Evolutionary conservation across 1,284 basidiomycete genomes (phyloP).

Genomic region (Tylopilus sp.): DNA sequence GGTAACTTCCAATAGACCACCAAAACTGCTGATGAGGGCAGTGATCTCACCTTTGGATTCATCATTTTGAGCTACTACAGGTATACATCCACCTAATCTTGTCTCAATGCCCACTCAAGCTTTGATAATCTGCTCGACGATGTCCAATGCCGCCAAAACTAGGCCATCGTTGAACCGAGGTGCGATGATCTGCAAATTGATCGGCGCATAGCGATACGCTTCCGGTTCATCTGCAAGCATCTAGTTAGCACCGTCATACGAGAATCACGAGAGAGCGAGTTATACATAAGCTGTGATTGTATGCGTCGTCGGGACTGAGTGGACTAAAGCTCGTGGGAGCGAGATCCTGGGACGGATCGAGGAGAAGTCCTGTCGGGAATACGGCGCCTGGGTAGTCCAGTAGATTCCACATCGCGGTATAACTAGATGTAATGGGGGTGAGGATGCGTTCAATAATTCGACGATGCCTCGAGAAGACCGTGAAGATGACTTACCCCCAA

Average conservation of each 20-base stretch:
- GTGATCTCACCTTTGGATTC: too few species aligned
- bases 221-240: conserved; percentile 31
- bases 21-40: too few species aligned
- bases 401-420: conserved; percentile 41
- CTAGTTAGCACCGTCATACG: background rate
- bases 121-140: conserved; percentile 25
- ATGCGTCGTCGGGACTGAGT: conserved; percentile 34
- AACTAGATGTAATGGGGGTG: too few species aligned
- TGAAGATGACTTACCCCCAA: conserved; percentile 47
- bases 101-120: background rate
- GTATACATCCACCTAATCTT: background rate
- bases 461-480: too few species aligned
- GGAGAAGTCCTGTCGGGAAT: conserved; percentile 42
- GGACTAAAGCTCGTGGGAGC: conserved; percentile 9
- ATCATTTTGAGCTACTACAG: background rate
- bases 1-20: too few species aligned
- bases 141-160: conserved; percentile 31
- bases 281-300: conserved; percentile 31
- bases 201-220: conserved; percentile 15
- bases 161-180: conserved; percentile 36
- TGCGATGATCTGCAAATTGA: conserved; percentile 36
- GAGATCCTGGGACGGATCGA: conserved; percentile 32
- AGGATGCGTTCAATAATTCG: too few species aligned
- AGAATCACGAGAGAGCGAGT: background rate
- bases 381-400: conserved; percentile 41